phyloP scores from a whole-genome alignment of 371 early-diverging fungal genomes.

The Batrachochytrium dendrobatidis region DNA sequence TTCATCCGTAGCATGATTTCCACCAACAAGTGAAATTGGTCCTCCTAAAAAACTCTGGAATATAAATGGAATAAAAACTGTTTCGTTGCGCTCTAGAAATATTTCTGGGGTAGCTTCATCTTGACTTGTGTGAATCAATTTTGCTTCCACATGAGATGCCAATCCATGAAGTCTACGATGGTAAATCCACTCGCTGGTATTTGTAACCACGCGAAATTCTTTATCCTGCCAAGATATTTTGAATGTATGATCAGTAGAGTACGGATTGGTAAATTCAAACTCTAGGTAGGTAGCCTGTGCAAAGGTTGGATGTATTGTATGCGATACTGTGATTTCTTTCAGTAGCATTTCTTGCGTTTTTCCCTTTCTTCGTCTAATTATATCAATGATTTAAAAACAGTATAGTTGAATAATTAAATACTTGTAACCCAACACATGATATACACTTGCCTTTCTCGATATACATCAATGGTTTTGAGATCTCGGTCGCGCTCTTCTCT shows the following conservation, averaged over 20 bases:
- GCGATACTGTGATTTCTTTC: slow-evolving; percentile 25
- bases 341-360: slow-evolving; percentile 18
- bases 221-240: slow-evolving; percentile 31
- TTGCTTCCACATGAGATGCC: no score
- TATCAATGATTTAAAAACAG: neutral
- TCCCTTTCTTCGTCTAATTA: slow-evolving; percentile 6
- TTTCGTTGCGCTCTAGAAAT: slow-evolving; percentile 33
- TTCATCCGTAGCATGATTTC: neutral
- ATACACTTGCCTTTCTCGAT: slow-evolving; percentile 29
- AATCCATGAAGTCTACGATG: slow-evolving; percentile 25
- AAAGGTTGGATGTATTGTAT: slow-evolving; percentile 29
- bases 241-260: slow-evolving; percentile 34
- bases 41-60: slow-evolving; percentile 34
- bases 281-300: slow-evolving; percentile 40
- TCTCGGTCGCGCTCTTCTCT: slow-evolving; percentile 35
- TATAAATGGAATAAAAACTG: slow-evolving; percentile 36
- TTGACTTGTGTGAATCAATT: no score
- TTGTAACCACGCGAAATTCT: slow-evolving; percentile 30
- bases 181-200: slow-evolving; percentile 28
- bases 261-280: slow-evolving; percentile 39
- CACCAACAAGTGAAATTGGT: neutral
- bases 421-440: no score
- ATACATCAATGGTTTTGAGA: slow-evolving; percentile 33
- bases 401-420: no score
- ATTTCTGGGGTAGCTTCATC: no score